Conservation (phyloP, 2,329 filamentous ascomycete genomes). For the Fusarium sp. region DNA sequence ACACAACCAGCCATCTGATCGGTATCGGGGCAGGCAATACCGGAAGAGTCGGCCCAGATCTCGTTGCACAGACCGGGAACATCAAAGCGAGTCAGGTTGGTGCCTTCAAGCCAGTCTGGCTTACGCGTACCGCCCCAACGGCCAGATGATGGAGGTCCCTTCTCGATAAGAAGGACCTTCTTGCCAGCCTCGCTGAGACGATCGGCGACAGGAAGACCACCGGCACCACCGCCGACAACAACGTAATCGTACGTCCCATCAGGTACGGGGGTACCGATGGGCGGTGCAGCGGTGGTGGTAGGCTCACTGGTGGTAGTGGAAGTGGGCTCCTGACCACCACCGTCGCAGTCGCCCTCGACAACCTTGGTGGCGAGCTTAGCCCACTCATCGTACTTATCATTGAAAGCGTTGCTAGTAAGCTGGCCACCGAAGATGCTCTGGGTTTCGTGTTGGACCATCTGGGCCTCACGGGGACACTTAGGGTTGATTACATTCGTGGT, state of each 20-base stretch:
- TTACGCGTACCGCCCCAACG: slow-evolving; percentile 18
- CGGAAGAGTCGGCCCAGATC: slow-evolving; percentile 13
- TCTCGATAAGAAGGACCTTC: slow-evolving; percentile 18
- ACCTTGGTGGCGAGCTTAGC: slow-evolving; percentile 11
- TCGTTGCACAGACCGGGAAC: slow-evolving; percentile 14
- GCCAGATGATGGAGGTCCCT: slow-evolving; percentile 13
- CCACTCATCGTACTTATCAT: neutral
- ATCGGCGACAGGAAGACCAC: slow-evolving; percentile 13
- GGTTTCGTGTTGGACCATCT: slow-evolving; percentile 16
- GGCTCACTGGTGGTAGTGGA: slow-evolving; percentile 6
- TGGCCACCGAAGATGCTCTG: slow-evolving; percentile 21
- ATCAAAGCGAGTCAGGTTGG: slow-evolving; percentile 15
- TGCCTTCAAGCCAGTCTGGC: slow-evolving; percentile 17
- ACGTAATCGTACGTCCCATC: slow-evolving; percentile 17
- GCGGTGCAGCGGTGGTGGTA: neutral
- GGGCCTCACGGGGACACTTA: slow-evolving; percentile 7
- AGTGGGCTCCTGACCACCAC: neutral
- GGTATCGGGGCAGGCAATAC: slow-evolving; percentile 13
- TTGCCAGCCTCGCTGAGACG: slow-evolving; percentile 21
- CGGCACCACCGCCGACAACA: slow-evolving; percentile 12
- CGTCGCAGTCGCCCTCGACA: slow-evolving; percentile 6
- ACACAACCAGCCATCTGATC: slow-evolving; percentile 25
- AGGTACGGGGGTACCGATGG: slow-evolving; percentile 6
- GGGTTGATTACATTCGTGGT: slow-evolving; percentile 7
- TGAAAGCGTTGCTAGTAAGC: slow-evolving; percentile 11